Percentiles rank a stretch among this genome's conserved stretches.
These are phyloP conservation scores for Darksidea phi DNA, from an alignment of 495 filamentous ascomycete species.

Conservation along the genomic window DNA sequence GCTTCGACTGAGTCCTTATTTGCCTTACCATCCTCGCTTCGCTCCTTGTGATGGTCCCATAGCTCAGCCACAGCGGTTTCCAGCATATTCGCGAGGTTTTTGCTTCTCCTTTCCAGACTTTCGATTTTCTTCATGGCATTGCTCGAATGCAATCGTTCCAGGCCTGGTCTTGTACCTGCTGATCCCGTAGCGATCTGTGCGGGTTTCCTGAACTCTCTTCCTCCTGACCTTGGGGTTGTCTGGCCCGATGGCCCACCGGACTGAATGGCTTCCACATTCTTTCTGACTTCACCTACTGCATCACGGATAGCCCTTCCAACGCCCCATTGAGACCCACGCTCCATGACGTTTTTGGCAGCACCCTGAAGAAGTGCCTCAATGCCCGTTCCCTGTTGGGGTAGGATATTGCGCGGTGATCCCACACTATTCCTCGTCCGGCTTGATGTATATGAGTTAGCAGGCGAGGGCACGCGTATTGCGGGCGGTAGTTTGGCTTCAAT, in stretches of 20 bases:
- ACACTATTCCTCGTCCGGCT: conserved; percentile 49
- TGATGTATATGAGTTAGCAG: conserved; percentile 11
- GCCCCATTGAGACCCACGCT: conserved; percentile 79
- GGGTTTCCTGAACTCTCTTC: conserved; percentile 34
- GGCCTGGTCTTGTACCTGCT: not conserved
- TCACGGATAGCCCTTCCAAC: conserved; percentile 88
- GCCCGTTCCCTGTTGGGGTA: conserved; percentile 50
- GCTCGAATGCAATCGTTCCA: conserved; percentile 13
- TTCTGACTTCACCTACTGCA: conserved; percentile 78
- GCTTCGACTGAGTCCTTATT: conserved; percentile 41
- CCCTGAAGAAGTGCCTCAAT: conserved; percentile 81
- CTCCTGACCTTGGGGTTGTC: conserved; percentile 28
- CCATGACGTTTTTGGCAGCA: conserved; percentile 78
- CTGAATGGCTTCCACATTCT: conserved; percentile 59
- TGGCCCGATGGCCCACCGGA: not conserved
- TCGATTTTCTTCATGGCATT: conserved; percentile 40
- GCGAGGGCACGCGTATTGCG: conserved; percentile 14
- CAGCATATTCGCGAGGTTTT: conserved; percentile 68
- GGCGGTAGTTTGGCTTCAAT: conserved; percentile 27
- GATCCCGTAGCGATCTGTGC: conserved; percentile 3
- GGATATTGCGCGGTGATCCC: conserved; percentile 57
- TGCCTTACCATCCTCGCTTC: conserved; percentile 28
- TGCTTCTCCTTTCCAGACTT: conserved; percentile 67
- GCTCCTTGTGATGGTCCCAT: conserved; percentile 49
- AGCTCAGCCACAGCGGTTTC: conserved; percentile 69